A percentile compares a stretch with the other conserved stretches of the same genome.
Conservation (phyloP, 1,139 yeast genomes). For the Protomyces arabidopsidicola region DNA sequence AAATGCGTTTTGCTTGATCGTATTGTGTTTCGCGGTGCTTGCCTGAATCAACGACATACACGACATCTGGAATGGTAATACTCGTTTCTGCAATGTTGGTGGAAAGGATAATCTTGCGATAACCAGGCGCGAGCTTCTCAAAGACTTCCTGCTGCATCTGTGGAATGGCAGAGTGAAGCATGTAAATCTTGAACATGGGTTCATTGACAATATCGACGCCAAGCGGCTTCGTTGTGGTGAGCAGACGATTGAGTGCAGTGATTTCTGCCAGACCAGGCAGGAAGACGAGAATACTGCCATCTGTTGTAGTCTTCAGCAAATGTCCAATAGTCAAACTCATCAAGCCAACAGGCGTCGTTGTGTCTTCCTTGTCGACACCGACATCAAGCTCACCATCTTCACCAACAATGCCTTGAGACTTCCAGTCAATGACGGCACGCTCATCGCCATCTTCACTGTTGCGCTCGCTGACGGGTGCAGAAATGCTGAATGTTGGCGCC, state of each 20-base stretch:
- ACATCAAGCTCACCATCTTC: constrained; percentile 24
- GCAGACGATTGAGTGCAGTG: constrained; percentile 60
- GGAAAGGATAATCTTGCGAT: constrained; percentile 66
- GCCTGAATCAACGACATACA: constrained; percentile 72
- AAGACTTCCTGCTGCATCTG: constrained; percentile 66
- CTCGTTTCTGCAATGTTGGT: constrained; percentile 75
- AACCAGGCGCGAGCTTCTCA: constrained; percentile 45
- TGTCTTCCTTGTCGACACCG: constrained; percentile 19
- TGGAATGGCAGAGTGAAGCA: constrained; percentile 71
- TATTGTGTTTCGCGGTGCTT: constrained; percentile 62
- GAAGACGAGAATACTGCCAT: constrained; percentile 58
- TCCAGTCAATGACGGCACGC: constrained; percentile 26
- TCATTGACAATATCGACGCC: constrained; percentile 43
- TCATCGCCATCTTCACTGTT: constrained; percentile 12
- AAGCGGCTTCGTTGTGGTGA: constrained; percentile 46
- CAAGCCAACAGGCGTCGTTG: constrained; percentile 26
- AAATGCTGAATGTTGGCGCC: constrained; percentile 2
- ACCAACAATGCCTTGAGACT: constrained; percentile 12
- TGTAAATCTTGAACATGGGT: constrained; percentile 47
- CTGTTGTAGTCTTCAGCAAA: constrained; percentile 25
- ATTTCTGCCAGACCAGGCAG: constrained; percentile 79
- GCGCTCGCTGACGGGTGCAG: constrained; percentile 8
- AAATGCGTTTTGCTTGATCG: constrained; percentile 56
- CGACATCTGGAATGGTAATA: constrained; percentile 78
- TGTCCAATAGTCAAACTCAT: constrained; percentile 28